These are phyloP conservation scores for Talaromyces piceae DNA, from an alignment of 2,329 filamentous ascomycete species.

Conservation along the genomic window DNA sequence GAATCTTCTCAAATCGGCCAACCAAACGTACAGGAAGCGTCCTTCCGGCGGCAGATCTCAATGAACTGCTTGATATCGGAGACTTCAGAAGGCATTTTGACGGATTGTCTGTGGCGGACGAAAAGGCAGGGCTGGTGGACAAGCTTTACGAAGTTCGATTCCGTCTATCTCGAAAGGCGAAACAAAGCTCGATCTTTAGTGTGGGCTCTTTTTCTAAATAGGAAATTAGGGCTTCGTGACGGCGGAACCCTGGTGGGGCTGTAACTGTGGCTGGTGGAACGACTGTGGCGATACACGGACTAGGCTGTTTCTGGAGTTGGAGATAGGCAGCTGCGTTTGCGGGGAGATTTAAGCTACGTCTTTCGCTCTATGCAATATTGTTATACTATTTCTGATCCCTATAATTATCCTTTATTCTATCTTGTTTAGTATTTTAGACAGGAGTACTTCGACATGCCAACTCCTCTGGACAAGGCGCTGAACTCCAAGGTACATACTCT, in stretches of 20 bases:
- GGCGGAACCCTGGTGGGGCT: conserved; percentile 12
- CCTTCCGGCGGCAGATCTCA: conserved; percentile 99
- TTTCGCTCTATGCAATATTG: neutral
- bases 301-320: neutral
- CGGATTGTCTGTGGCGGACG: conserved; percentile 27
- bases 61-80: conserved; percentile 99
- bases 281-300: conserved; percentile 11
- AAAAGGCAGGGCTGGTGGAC: conserved; percentile 11
- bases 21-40: conserved; percentile 85
- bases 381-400: neutral
- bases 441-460: conserved; percentile 58
- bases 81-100: conserved; percentile 97
- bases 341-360: neutral
- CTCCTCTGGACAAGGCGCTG: conserved; percentile 59
- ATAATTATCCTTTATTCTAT: neutral
- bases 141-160: too few species aligned
- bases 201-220: conserved; percentile 14
- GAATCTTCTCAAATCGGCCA: neutral
- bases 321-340: neutral
- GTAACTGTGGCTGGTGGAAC: conserved; percentile 5
- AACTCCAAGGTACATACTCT: conserved; percentile 55
- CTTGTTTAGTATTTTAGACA: neutral
- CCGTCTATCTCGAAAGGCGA: too few species aligned
- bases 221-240: conserved; percentile 19
- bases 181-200: conserved; percentile 8